Evolutionary conservation across 495 filamentous ascomycete species (phyloP), one percentile per base, ranked within the genome.

Genomic region (Achaetomiella virescens): DNA sequence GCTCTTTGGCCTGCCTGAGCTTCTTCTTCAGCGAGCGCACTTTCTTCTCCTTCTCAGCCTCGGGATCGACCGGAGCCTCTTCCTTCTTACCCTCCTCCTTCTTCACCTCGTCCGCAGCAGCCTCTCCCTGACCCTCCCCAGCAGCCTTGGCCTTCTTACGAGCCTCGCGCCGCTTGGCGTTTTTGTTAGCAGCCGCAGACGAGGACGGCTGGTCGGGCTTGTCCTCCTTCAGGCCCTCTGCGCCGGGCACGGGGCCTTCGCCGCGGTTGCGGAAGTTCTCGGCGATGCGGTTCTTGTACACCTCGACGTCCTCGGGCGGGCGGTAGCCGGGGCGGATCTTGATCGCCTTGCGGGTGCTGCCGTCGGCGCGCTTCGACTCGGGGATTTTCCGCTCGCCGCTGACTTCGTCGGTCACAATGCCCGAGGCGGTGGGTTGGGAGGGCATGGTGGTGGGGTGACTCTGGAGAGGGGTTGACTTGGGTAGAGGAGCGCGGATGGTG

Each of bases 21-120:
- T 97, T 99, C 76, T 99, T 99, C 72, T 86, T 88, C n/a, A 99
- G 73, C 52, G 88, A 92, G 54, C 90, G 85, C 3, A 85, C 93
- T 65, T 95, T 90, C 78, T 95, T 97, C 69, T 96, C 90, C 61
- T 82, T 89, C 66, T 96, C 91, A 0, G 78, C 86, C 59, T 90
- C 87, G 0, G 78, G 72, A 61, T 92, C 85, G 1, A 81, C n/a
- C n/a, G n/a, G n/a, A n/a, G n/a, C n/a, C n/a, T n/a, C n/a, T n/a
- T n/a, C n/a, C n/a, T n/a, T n/a, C n/a, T n/a, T n/a, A n/a, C n/a
- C 64, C 21, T 62, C 68, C 49, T 43, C 58, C 14, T 45, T 20
- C 51, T 66, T 65, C 61, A 45, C 66, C 45, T 54, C 60, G 4
- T 67, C 67, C 17, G 70, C 61, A 36, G 62, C 62, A 10, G 61